A percentile compares a stretch with the other conserved stretches of the same genome.
These are phyloP conservation scores for Conticribra weissflogii DNA, from an alignment of 108 stramenopile genomes.

Conservation along the genomic window DNA sequence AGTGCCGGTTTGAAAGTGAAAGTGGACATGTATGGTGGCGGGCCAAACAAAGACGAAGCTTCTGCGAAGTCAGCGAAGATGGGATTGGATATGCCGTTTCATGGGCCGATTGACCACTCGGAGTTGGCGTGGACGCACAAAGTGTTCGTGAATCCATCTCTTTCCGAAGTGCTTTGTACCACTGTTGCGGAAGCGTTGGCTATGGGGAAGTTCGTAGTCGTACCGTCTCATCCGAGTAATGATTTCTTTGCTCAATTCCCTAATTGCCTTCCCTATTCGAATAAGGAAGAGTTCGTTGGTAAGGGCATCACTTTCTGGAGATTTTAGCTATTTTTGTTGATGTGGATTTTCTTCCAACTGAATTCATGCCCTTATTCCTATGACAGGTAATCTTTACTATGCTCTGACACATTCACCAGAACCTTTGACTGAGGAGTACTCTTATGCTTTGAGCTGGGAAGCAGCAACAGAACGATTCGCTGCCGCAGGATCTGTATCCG, in stretches of 20 bases:
- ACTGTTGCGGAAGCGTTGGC: slow-evolving; percentile 91
- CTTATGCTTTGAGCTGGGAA: slow-evolving; percentile 78
- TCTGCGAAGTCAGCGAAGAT: slow-evolving; percentile 55
- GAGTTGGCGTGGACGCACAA: slow-evolving; percentile 70
- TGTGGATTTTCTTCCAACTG: no score
- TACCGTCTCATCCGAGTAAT: slow-evolving; percentile 77
- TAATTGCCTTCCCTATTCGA: slow-evolving; percentile 83
- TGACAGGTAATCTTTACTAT: slow-evolving; percentile 74
- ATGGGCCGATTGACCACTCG: slow-evolving; percentile 84
- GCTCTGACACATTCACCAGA: slow-evolving; percentile 85
- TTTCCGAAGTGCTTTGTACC: slow-evolving; percentile 88
- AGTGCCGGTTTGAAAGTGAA: slow-evolving; percentile 64
- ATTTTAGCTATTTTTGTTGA: no score
- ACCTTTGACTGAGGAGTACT: slow-evolving; percentile 70
- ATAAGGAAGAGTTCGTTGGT: slow-evolving; percentile 83
- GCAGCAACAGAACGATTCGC: slow-evolving; percentile 83
- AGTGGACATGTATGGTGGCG: slow-evolving; percentile 87
- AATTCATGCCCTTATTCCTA: no score
- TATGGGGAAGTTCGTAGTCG: slow-evolving; percentile 92
- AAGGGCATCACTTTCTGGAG: no score
- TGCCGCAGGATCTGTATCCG: slow-evolving; percentile 73
- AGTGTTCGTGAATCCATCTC: slow-evolving; percentile 89
- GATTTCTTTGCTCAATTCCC: slow-evolving; percentile 88
- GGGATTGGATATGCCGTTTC: slow-evolving; percentile 73
- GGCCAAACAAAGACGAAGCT: slow-evolving; percentile 79